Conservation (phyloP, 495 filamentous ascomycete species). For the Aspergillus nanangensis region DNA sequence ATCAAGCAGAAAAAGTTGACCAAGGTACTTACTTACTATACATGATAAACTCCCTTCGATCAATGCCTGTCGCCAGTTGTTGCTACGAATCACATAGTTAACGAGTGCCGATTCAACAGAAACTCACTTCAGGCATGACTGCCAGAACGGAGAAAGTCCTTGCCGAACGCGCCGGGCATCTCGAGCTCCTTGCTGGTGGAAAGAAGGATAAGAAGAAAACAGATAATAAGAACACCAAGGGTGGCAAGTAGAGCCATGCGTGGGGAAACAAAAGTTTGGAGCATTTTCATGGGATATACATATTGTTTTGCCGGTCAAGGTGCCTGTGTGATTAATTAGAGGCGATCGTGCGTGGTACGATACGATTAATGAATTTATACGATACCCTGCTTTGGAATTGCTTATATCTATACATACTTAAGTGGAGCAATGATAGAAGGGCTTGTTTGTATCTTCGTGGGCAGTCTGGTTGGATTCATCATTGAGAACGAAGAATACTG, state of each 20-base stretch:
- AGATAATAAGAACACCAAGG: conserved; percentile 13
- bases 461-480: too few species aligned
- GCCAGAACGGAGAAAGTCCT: conserved; percentile 62
- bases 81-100: too few species aligned
- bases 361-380: conserved; percentile 17
- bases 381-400: conserved; percentile 10
- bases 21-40: conserved; percentile 43
- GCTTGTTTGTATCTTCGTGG: too few species aligned
- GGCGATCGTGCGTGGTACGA: not conserved
- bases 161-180: conserved; percentile 66
- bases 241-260: conserved; percentile 5
- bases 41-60: not conserved
- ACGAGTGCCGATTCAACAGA: conserved; percentile 40
- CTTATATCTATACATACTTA: too few species aligned
- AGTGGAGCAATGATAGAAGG: too few species aligned
- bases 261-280: conserved; percentile 2
- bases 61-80: not conserved
- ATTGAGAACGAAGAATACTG: too few species aligned
- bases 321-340: not conserved
- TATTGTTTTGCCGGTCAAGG: not conserved
- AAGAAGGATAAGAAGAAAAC: conserved; percentile 51
- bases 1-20: conserved; percentile 57
- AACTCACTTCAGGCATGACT: conserved; percentile 59
- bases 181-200: conserved; percentile 63
- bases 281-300: not conserved